These are phyloP conservation scores for Neoboletus brunneissimus DNA, from an alignment of 768 basidiomycete species.

Conservation along the genomic window DNA sequence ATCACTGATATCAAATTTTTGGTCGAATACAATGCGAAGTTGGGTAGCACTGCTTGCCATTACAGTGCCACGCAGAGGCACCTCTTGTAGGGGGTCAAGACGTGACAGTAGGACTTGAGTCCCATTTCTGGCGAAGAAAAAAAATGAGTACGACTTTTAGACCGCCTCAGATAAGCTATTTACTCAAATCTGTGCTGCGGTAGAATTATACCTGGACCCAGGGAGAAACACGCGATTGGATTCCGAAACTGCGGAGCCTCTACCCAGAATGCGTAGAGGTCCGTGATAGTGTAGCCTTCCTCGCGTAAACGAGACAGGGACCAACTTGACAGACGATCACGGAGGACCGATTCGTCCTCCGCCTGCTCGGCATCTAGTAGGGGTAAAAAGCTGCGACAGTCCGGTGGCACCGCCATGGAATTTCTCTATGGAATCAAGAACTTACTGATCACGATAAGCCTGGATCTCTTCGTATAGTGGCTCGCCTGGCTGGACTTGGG, in stretches of 20 bases:
- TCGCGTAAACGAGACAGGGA: conserved; percentile 51
- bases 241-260: conserved; percentile 60
- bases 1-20: conserved; percentile 42
- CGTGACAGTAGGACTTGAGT: conserved; percentile 64
- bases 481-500: conserved; percentile 35
- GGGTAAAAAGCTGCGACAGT: conserved; percentile 43
- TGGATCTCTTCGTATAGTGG: conserved; percentile 49
- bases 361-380: conserved; percentile 57
- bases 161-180: conserved; percentile 21
- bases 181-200: conserved; percentile 73
- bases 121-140: conserved; percentile 55
- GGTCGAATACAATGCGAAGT: conserved; percentile 56
- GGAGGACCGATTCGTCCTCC: conserved; percentile 57
- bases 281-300: conserved; percentile 74
- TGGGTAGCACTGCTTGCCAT: conserved; percentile 48
- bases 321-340: conserved; percentile 69
- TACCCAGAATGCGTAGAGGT: conserved; percentile 66
- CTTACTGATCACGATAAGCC: conserved; percentile 55
- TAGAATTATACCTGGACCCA: conserved; percentile 61
- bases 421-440: background rate
- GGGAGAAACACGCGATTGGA: conserved; percentile 61
- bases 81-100: conserved; percentile 57
- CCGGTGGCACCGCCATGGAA: background rate
- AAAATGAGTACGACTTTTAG: background rate
- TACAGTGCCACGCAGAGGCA: conserved; percentile 53